Evolutionary conservation across 495 filamentous ascomycete genomes (phyloP), one percentile per base, ranked within the genome.

Genomic region (Aspergillus conjunctus): DNA sequence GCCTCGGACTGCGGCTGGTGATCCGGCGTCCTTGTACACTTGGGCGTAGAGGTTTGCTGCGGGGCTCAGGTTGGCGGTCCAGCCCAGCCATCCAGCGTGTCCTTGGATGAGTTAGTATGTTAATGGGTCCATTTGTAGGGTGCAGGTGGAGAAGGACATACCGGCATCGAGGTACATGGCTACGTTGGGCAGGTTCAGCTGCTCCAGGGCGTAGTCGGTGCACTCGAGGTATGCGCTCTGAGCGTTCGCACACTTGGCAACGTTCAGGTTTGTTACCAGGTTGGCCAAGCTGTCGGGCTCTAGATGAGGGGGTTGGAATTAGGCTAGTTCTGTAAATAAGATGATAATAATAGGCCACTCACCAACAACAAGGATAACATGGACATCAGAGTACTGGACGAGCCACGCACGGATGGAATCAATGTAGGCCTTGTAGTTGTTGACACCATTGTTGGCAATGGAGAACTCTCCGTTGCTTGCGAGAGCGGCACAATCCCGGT

Each of bases 161-260:
- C 88, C 90, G 56, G 88, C 91, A 68, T 94, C 91, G 51, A 94
- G 65, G 74, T 94, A 93, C 90, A 91, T 91, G 64, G 87, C 73
- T 59, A 93, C 89, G 74, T 93, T 92, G 63, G 84, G 82, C 15
- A 93, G 80, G 77, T 90, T 88, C 63, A 93, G 81, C 63, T 83
- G 73, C 63, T 81, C 81, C 62, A 93, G 71, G 4, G 91, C 89
- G 69, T 94, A 92, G 15, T 86, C 81, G 41, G 87, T 84, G 70
- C 87, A 84, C 51, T 87, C 83, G 60, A 85, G 79, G 77, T 92
- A 94, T 9, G 85, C 81, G 31, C 73, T 59, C 50, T 85, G 78
- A 50, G 87, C 83, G 61, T 83, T 74, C 54, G 86, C 71, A 74
- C 90, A 93, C 39, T 88, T 84, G 21, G 77, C 54, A 31, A 87